Evolutionary conservation across 495 filamentous ascomycete genomes (phyloP).

Genomic region (Parachaetomium inaequale): DNA sequence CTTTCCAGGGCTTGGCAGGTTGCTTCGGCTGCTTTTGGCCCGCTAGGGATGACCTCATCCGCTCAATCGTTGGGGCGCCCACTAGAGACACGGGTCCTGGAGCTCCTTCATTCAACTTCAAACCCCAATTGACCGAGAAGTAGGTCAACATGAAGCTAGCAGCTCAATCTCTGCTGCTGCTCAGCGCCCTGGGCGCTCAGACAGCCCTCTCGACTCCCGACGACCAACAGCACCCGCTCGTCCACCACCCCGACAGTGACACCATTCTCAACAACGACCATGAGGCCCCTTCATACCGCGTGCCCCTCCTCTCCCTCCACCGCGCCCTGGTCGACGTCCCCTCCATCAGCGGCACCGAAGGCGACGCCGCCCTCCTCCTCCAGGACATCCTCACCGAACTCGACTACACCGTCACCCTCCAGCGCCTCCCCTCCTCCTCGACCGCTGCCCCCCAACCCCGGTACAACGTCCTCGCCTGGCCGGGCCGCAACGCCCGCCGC

Average conservation of each 20-base stretch:
- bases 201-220: neutral
- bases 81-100: too few species aligned
- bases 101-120: neutral
- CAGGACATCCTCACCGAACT: conserved; percentile 55
- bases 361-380: conserved; percentile 64
- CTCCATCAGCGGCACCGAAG: conserved; percentile 73
- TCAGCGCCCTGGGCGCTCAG: conserved; percentile 5
- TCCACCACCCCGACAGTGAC: neutral
- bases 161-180: conserved; percentile 13
- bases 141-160: conserved; percentile 17
- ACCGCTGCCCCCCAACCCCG: conserved; percentile 43
- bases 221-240: neutral
- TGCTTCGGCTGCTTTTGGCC: too few species aligned
- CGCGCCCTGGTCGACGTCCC: conserved; percentile 67
- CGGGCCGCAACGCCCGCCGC: conserved; percentile 32
- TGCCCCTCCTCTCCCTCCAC: conserved; percentile 69
- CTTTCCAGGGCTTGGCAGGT: too few species aligned
- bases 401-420: conserved; percentile 54
- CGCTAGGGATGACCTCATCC: neutral
- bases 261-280: neutral
- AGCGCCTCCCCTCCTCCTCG: conserved; percentile 54
- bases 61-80: too few species aligned
- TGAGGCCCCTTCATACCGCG: conserved; percentile 37
- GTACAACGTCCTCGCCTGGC: conserved; percentile 76
- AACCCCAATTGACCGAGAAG: neutral